These are phyloP conservation scores for Chamaecrista fasciculata DNA, from an alignment of 306 rosid species.

Conservation along the genomic window DNA sequence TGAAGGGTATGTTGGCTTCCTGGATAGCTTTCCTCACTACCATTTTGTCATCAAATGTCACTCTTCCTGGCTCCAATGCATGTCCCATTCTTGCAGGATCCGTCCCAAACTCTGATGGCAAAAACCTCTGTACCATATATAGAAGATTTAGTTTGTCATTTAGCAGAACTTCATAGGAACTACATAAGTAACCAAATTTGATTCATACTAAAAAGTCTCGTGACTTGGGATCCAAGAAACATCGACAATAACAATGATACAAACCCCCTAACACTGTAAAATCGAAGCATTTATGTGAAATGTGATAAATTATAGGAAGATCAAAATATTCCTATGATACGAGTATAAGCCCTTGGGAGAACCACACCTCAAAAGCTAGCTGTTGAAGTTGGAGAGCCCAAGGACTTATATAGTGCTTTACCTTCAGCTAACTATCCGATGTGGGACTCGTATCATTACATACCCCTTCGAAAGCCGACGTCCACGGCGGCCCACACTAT, in stretches of 20 bases:
- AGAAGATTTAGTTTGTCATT: neutral
- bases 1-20: constrained; percentile 68
- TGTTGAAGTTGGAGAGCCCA: too few relatives aligned
- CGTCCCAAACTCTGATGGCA: constrained; percentile 76
- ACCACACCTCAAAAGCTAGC: too few relatives aligned
- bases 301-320: too few relatives aligned
- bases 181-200: too few relatives aligned
- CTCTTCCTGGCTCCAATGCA: constrained; percentile 75
- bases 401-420: too few relatives aligned
- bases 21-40: constrained; percentile 65
- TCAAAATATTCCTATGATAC: too few relatives aligned
- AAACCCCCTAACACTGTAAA: neutral
- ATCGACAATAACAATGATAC: neutral
- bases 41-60: constrained; percentile 79
- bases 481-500: too few relatives aligned
- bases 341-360: too few relatives aligned
- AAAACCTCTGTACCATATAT: constrained; percentile 58
- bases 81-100: constrained; percentile 68
- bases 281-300: too few relatives aligned
- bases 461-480: too few relatives aligned
- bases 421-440: too few relatives aligned
- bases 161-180: neutral
- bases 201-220: neutral
- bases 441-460: too few relatives aligned
- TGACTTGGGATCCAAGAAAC: neutral